These are phyloP conservation scores for Chaetomiaceae sp. DNA, from an alignment of 2,329 filamentous ascomycete species.

Conservation along the genomic window DNA sequence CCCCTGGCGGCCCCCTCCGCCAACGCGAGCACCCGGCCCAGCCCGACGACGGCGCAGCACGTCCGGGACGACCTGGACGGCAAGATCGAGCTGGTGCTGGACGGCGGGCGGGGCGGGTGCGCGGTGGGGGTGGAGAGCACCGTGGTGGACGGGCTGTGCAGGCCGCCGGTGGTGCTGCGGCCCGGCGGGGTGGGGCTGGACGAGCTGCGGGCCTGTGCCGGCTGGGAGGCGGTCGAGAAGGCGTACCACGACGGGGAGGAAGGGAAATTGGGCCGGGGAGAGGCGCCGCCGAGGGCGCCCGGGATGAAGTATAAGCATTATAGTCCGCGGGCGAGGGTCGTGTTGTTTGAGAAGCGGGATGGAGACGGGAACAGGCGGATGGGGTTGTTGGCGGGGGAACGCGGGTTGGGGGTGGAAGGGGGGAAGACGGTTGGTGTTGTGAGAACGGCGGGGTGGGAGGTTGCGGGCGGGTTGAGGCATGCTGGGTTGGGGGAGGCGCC, in stretches of 20 bases:
- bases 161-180: conserved; percentile 75
- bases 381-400: conserved; percentile 15
- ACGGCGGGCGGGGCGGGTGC: conserved; percentile 85
- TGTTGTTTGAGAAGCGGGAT: conserved; percentile 63
- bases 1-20: conserved; percentile 90
- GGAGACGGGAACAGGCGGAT: conserved; percentile 14
- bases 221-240: conserved; percentile 74
- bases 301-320: conserved; percentile 99
- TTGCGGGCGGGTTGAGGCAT: conserved; percentile 39
- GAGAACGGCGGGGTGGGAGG: conserved; percentile 51
- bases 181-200: conserved; percentile 86
- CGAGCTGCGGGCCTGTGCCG: conserved; percentile 65
- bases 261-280: conserved; percentile 45
- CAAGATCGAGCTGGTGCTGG: conserved; percentile 79
- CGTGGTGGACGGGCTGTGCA: conserved; percentile 83
- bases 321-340: conserved; percentile 79
- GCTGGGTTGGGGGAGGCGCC: conserved; percentile 29
- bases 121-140: conserved; percentile 93
- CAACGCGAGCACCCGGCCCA: conserved; percentile 90
- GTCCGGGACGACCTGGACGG: conserved; percentile 81
- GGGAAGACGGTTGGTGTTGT: conserved; percentile 46
- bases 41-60: conserved; percentile 84
- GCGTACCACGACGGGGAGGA: conserved; percentile 76
- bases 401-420: background rate
- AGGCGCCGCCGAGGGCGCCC: conserved; percentile 69